Evolutionary conservation across 2,329 filamentous ascomycete genomes (phyloP).

Genomic region (Aspergillus fischeri): DNA sequence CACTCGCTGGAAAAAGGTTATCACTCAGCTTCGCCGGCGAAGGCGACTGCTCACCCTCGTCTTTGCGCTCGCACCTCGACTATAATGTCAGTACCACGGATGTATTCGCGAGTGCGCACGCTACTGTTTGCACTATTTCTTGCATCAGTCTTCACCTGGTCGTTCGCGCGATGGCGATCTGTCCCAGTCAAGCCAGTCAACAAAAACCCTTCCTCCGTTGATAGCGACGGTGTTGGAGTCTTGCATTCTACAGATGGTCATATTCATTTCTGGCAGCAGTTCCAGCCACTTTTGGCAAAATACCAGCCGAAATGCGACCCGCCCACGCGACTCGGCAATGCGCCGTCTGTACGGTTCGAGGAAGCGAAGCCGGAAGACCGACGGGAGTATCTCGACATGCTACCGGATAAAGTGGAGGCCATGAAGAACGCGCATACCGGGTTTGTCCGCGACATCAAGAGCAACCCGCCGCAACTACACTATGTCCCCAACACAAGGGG

Average conservation of each 20-base stretch:
- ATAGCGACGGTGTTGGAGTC: background rate
- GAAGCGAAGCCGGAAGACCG: conserved; percentile 22
- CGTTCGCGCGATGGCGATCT: conserved; percentile 10
- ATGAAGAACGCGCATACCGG: conserved; percentile 33
- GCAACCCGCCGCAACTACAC: conserved; percentile 27
- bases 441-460: conserved; percentile 30
- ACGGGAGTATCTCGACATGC: conserved; percentile 29
- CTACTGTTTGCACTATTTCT: conserved; percentile 15
- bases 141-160: conserved; percentile 13
- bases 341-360: conserved; percentile 25
- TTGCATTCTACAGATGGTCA: conserved; percentile 15
- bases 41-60: background rate
- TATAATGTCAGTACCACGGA: conserved; percentile 14
- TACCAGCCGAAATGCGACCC: conserved; percentile 28
- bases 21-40: background rate
- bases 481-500: conserved; percentile 35
- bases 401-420: conserved; percentile 23
- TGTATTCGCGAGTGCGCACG: conserved; percentile 14
- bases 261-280: conserved; percentile 31
- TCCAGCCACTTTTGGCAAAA: conserved; percentile 29
- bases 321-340: conserved; percentile 23
- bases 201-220: background rate
- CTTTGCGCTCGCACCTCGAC: background rate
- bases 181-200: background rate
- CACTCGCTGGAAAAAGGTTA: background rate